Evolutionary conservation across 345 rosid species (phyloP).

Genomic region (Linum lewisii): DNA sequence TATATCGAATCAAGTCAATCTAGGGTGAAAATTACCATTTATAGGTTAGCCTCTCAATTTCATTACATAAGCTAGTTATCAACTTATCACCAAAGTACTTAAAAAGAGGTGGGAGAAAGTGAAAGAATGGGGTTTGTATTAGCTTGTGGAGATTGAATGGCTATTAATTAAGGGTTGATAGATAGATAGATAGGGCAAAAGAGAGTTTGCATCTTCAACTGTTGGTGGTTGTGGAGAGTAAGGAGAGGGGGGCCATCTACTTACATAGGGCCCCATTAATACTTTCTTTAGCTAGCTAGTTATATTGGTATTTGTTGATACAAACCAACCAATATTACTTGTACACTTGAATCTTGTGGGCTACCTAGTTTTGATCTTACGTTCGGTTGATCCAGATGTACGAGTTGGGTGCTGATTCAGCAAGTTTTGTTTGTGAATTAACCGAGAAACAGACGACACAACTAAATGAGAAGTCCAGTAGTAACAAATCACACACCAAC

Average conservation of each 20-base stretch:
- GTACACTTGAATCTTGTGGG: constrained; percentile 2
- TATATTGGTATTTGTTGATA: constrained; percentile 7
- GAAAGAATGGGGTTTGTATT: constrained; percentile 3
- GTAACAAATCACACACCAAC: no score
- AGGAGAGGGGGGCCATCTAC: constrained; percentile 6
- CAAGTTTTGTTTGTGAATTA: no score
- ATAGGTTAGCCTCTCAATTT: no score
- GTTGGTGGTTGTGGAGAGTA: constrained; percentile 15
- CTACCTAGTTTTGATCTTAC: constrained; percentile 9
- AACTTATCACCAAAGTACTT: no score
- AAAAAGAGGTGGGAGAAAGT: no score
- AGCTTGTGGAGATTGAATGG: constrained; percentile 4
- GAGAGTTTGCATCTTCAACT: background rate
- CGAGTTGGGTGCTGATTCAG: background rate
- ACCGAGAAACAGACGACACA: no score
- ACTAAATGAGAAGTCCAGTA: no score
- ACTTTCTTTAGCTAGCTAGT: background rate
- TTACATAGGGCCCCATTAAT: constrained; percentile 15
- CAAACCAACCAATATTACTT: background rate
- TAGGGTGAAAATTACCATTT: no score
- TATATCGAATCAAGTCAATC: no score
- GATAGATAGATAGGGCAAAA: background rate
- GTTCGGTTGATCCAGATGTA: constrained; percentile 43
- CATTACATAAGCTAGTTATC: no score
- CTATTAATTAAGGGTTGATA: background rate